Evolutionary conservation across 257 asterid species (phyloP), one percentile per base, ranked within the genome.

Genomic region (Apocynum venetum): DNA sequence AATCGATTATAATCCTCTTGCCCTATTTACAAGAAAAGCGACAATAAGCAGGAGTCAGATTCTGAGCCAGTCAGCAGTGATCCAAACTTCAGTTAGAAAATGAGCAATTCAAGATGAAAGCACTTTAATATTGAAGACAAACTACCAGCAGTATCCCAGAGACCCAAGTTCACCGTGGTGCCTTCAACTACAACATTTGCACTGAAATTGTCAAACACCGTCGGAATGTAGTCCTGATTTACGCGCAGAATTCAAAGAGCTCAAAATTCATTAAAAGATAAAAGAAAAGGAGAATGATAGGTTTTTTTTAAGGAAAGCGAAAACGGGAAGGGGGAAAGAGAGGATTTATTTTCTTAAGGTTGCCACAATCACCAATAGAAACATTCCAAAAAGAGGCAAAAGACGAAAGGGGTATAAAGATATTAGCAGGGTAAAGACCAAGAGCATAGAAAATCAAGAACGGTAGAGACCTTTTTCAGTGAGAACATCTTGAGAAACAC

Each of bases 171-270:
- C 76, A 93, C 97, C 11, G 97, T 92, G 77, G 91, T 92, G 76
- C 97, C 95, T 85, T 94, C 98, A 80, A 90, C 96, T 9, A 91
- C 96, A 86, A 94, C 98, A 86, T 94, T 92, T 80, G 98, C 98
- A 79, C 98, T 94, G 90, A 94, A 93, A 89, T 93, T 93, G 80
- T 93, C 98, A 80, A 93, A 93, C 81, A 93, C 98, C 8, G 97
- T 93, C 5, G 98, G 98, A 75, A 93, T 82, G 60, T 93, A 93
- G 78, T 93, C 98, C 97, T 93, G 83, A 80, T 86, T 17, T 81
- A 25, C 74, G 76, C 73, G 85, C 79, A 82, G n/a, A 63, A 51
- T 31, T 46, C 71, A 17, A 59, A 20, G 65, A 70, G 46, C 15
- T 43, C 36, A 73, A 67, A 48, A 4, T 67, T 44, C 48, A 51